Evolutionary conservation across 1,139 yeast genomes (phyloP), one percentile per base, ranked within the genome.

Genomic region (Lodderomyces margitis): DNA sequence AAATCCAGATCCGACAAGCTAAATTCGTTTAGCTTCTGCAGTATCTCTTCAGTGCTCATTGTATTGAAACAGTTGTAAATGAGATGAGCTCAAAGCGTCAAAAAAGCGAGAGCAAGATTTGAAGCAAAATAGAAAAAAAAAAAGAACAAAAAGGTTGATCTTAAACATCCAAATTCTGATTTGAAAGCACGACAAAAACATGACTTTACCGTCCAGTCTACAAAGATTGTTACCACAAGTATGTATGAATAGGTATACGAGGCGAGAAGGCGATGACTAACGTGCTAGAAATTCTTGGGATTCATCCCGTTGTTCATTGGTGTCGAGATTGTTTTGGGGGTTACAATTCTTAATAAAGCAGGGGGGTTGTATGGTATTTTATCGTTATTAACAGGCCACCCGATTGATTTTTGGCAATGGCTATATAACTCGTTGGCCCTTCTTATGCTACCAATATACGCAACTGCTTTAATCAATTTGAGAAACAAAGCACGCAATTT

Each of bases 351-450:
- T 53, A 91, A 92, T 67, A 91, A 91, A 61, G 88, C 92, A 48
- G 83, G 95, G 43, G 97, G 98, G 8, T 70, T 83, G 21, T 92
- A 84, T 61, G 98, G 98, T 21, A 70, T 91, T 33, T 68, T 91
- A 27, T 89, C 98, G 1, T 64, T 92, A 34, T 76, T 92, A 56
- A 91, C 97, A 0, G 94, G 96, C 2, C 96, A 89, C 56, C 95
- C 94, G 2, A 74, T 91, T 45, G 83, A 82, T 48, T 79, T 81
- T 47, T 70, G 85, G 70, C 97, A 92, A 58, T 87, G 96, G 95
- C 51, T 85, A 2, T 80, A 84, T 54, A 88, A 91, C 61, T 57
- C 83, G 30, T 62, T 83, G 50, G 83, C 95, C 4, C 68, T 87
- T 14, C 44, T 75, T 4, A 69, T 81, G 17, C 66, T 88, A 39